phyloP scores from a whole-genome alignment of 2,329 filamentous ascomycete species.

The Zalaria sp. region DNA sequence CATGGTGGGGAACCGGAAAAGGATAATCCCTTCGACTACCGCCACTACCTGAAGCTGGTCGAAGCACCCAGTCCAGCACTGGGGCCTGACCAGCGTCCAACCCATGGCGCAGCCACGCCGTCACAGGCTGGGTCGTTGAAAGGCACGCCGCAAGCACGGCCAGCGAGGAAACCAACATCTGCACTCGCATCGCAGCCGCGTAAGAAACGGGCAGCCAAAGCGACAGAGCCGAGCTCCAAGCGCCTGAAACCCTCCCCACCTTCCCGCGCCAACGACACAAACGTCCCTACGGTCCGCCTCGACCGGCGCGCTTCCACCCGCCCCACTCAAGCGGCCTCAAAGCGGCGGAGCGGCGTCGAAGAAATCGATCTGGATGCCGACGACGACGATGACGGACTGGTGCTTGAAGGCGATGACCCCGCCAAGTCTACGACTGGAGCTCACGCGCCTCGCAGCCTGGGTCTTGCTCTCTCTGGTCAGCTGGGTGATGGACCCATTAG shows the following conservation, averaged over 20 bases:
- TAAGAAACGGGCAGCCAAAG: constrained; percentile 1
- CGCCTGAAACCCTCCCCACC: constrained; percentile 1
- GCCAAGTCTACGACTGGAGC: constrained; percentile 11
- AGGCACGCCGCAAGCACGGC: constrained; percentile 4
- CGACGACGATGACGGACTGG: constrained; percentile 18
- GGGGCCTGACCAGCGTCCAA: constrained; percentile 8
- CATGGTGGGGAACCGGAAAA: constrained; percentile 24
- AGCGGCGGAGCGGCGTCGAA: constrained; percentile 8
- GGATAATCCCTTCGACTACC: constrained; percentile 34
- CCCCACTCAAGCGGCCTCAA: constrained; percentile 4
- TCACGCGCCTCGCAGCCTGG: constrained; percentile 11
- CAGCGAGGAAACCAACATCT: constrained; percentile 3
- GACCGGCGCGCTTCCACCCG: constrained; percentile 20
- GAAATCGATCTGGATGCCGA: constrained; percentile 9
- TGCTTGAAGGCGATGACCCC: constrained; percentile 17
- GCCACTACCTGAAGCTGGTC: constrained; percentile 27
- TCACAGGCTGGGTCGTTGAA: constrained; percentile 4
- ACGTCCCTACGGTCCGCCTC: constrained; percentile 16
- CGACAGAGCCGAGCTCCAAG: constrained; percentile 5
- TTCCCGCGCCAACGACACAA: neutral
- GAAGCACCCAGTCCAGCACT: constrained; percentile 12
- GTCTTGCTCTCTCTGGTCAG: constrained; percentile 14
- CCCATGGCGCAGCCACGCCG: constrained; percentile 9
- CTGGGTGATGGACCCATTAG: constrained; percentile 27
- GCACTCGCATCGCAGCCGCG: constrained; percentile 1